Percentiles rank a stretch among this genome's conserved stretches.
These are phyloP conservation scores for Trypanosoma lewisi DNA, from an alignment of 208 protist genomes.

Conservation along the genomic window DNA sequence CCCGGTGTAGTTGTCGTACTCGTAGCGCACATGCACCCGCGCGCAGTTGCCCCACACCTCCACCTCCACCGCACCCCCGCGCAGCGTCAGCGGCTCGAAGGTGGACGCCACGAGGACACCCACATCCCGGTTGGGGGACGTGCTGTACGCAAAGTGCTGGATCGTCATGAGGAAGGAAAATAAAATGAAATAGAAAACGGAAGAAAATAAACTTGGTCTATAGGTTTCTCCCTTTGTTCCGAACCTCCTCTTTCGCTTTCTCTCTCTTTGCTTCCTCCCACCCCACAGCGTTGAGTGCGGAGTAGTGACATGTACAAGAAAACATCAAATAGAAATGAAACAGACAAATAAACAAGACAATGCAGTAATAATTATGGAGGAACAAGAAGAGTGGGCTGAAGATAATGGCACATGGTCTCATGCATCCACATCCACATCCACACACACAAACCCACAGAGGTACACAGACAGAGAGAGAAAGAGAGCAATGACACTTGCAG, in stretches of 20 bases:
- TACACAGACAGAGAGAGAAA: neutral
- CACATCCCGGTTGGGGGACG: slow-evolving; percentile 33
- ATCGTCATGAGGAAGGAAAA: neutral
- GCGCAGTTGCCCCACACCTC: slow-evolving; percentile 47
- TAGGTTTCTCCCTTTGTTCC: too few species aligned
- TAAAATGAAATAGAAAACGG: too few species aligned
- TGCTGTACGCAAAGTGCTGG: slow-evolving; percentile 45
- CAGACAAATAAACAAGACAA: too few species aligned
- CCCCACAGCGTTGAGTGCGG: too few species aligned
- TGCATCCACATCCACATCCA: slow-evolving; percentile 1
- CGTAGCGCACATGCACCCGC: slow-evolving; percentile 49
- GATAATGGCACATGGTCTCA: neutral
- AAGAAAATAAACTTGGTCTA: too few species aligned
- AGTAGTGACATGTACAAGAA: too few species aligned
- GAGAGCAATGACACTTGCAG: neutral
- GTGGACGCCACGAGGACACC: slow-evolving; percentile 47
- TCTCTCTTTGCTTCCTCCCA: neutral
- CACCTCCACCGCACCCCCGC: slow-evolving; percentile 45
- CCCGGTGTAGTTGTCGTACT: slow-evolving; percentile 68
- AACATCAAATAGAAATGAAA: neutral
- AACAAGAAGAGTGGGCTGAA: neutral
- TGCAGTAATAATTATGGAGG: neutral
- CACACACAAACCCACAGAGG: slow-evolving; percentile 2
- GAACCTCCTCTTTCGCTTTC: neutral
- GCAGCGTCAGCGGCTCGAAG: slow-evolving; percentile 61